phyloP scores from a whole-genome alignment of 2,329 filamentous ascomycete species.

The Lojkania enalia region DNA sequence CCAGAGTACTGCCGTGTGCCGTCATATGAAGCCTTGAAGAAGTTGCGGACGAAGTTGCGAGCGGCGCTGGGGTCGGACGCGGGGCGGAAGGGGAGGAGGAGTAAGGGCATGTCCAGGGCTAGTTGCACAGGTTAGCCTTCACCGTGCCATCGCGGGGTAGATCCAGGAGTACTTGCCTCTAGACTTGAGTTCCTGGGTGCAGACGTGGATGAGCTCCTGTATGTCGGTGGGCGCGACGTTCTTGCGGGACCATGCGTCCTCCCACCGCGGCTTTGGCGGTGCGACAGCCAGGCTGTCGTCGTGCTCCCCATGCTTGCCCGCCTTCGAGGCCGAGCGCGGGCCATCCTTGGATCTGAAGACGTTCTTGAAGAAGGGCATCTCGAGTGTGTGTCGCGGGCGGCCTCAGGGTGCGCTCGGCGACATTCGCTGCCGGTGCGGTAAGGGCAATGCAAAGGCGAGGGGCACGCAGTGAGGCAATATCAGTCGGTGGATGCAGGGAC shows the following conservation, averaged over 20 bases:
- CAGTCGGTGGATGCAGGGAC: background rate
- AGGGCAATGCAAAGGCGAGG: slow-evolving; percentile 1
- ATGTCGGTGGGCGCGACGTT: slow-evolving; percentile 88
- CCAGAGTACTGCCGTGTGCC: slow-evolving; percentile 63
- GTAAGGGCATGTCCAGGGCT: slow-evolving; percentile 90
- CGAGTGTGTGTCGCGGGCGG: slow-evolving; percentile 20
- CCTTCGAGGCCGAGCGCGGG: slow-evolving; percentile 34
- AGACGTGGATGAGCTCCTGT: slow-evolving; percentile 80
- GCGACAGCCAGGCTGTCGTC: slow-evolving; percentile 26
- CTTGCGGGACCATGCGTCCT: slow-evolving; percentile 82
- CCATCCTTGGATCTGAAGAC: slow-evolving; percentile 44
- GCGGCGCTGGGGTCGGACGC: slow-evolving; percentile 90
- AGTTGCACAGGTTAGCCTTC: slow-evolving; percentile 26
- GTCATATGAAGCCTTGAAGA: slow-evolving; percentile 73
- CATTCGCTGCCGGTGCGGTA: slow-evolving; percentile 24
- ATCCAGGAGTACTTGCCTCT: slow-evolving; percentile 66
- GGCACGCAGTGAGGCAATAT: background rate
- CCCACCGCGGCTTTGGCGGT: slow-evolving; percentile 76
- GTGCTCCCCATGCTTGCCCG: slow-evolving; percentile 24
- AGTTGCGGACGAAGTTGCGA: slow-evolving; percentile 89
- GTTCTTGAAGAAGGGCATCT: slow-evolving; percentile 46
- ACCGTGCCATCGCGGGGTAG: background rate
- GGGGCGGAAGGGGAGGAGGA: slow-evolving; percentile 91
- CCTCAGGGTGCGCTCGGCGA: slow-evolving; percentile 22
- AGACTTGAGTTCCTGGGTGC: slow-evolving; percentile 89